Conservation (phyloP, 2,329 filamentous ascomycete species). For the Ploettnerulaceae sp. region DNA sequence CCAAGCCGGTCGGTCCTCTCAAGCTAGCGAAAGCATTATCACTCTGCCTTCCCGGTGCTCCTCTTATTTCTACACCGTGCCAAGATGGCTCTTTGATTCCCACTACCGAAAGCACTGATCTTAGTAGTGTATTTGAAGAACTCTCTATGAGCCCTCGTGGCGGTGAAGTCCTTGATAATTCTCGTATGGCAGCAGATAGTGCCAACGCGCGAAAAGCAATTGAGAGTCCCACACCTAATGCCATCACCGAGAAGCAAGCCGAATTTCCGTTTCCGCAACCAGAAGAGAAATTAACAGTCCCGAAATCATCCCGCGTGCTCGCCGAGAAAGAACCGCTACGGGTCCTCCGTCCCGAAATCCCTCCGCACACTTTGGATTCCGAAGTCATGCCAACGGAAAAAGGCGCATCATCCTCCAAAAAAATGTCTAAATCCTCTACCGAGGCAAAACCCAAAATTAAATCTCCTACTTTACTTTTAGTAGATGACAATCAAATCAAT, state of each 20-base stretch:
- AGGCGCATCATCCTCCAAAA: neutral
- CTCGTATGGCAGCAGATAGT: conserved; percentile 32
- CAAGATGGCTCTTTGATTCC: conserved; percentile 3
- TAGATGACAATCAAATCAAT: conserved; percentile 42
- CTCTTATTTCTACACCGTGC: conserved; percentile 17
- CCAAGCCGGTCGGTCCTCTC: conserved; percentile 32
- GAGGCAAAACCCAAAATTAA: conserved; percentile 1
- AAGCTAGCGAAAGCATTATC: conserved; percentile 32
- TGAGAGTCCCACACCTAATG: conserved; percentile 31
- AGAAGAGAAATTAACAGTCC: neutral
- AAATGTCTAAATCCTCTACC: neutral
- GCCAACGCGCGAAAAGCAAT: conserved; percentile 32
- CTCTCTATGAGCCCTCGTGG: conserved; percentile 23
- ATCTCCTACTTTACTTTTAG: conserved; percentile 33
- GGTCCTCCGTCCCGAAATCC: neutral
- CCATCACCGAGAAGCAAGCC: conserved; percentile 21
- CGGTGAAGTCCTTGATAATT: conserved; percentile 31
- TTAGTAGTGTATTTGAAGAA: conserved; percentile 30
- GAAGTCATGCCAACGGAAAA: no score
- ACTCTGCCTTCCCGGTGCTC: conserved; percentile 25
- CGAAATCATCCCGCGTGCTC: neutral
- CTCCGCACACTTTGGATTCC: neutral
- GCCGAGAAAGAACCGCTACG: neutral
- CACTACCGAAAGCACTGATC: conserved; percentile 20
- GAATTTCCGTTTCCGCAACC: conserved; percentile 31